phyloP scores from a whole-genome alignment of 2,329 filamentous ascomycete species.

The Phialophora verrucosa region DNA sequence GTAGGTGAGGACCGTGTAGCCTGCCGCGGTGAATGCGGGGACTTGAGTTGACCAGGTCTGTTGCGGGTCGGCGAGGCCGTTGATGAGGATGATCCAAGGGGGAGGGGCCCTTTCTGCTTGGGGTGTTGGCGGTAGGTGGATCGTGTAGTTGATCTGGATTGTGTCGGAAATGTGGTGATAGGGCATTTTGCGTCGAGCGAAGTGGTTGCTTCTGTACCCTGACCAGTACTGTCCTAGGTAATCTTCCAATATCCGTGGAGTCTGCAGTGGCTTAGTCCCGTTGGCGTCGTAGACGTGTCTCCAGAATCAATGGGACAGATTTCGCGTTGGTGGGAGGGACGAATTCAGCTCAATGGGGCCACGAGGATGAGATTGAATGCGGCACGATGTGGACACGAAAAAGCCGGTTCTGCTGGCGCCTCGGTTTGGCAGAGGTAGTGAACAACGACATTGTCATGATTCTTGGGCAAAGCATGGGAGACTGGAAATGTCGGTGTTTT shows the following conservation, averaged over 20 bases:
- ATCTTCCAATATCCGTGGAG: background rate
- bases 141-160: slow-evolving; percentile 25
- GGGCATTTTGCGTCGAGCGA: slow-evolving; percentile 9
- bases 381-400: background rate
- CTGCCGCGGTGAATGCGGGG: slow-evolving; percentile 19
- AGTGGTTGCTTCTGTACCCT: background rate
- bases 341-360: background rate
- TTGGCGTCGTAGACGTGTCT: background rate
- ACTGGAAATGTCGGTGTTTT: slow-evolving; percentile 5
- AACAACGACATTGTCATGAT: background rate
- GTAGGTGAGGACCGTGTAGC: slow-evolving; percentile 29
- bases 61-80: slow-evolving; percentile 30
- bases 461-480: background rate
- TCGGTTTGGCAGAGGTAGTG: background rate
- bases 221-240: background rate
- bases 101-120: background rate
- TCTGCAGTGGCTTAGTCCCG: too few species aligned
- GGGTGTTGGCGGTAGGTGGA: slow-evolving; percentile 11
- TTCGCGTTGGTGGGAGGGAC: background rate
- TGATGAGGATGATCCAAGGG: slow-evolving; percentile 28
- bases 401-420: background rate
- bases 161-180: slow-evolving; percentile 19
- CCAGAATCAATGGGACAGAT: background rate
- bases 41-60: slow-evolving; percentile 21
- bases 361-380: background rate